Conservation (phyloP, 805 yeast genomes). For the Dipodascus geniculatus region DNA sequence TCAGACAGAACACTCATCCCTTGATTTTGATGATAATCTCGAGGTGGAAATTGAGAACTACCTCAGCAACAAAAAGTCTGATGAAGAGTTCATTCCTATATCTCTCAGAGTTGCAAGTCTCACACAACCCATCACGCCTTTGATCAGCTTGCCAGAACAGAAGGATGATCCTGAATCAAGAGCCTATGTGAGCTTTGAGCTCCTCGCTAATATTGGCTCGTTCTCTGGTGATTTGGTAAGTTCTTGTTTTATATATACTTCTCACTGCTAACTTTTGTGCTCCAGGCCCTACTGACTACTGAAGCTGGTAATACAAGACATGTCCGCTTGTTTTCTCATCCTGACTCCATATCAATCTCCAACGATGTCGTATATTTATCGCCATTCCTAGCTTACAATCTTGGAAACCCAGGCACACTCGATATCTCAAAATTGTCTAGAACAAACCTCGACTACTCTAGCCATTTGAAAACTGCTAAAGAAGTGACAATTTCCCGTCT, state of each 20-base stretch:
- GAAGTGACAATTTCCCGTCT: slow-evolving; percentile 56
- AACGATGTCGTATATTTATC: slow-evolving; percentile 40
- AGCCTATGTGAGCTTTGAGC: slow-evolving; percentile 37
- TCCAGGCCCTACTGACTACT: slow-evolving; percentile 5
- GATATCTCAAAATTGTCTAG: slow-evolving; percentile 32
- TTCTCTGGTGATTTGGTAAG: slow-evolving; percentile 57
- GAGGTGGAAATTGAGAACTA: slow-evolving; percentile 17
- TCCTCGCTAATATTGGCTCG: slow-evolving; percentile 44
- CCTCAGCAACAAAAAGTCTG: slow-evolving; percentile 7
- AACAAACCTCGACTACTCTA: slow-evolving; percentile 2
- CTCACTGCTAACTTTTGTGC: no score
- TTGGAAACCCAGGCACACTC: slow-evolving; percentile 28
- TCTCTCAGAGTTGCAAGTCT: background rate
- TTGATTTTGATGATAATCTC: slow-evolving; percentile 10
- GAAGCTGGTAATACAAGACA: slow-evolving; percentile 16
- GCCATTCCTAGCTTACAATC: slow-evolving; percentile 46
- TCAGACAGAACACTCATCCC: background rate
- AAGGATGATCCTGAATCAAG: slow-evolving; percentile 36
- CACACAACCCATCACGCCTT: background rate
- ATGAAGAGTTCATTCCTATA: slow-evolving; percentile 4
- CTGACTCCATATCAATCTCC: slow-evolving; percentile 46
- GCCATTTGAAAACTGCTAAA: slow-evolving; percentile 37
- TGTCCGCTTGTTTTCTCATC: slow-evolving; percentile 43
- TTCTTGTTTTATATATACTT: background rate
- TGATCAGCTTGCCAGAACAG: slow-evolving; percentile 9